Base-by-base conservation (phyloP, 2,329 filamentous ascomycete species). In the Hypoxylon sp. region DNA sequence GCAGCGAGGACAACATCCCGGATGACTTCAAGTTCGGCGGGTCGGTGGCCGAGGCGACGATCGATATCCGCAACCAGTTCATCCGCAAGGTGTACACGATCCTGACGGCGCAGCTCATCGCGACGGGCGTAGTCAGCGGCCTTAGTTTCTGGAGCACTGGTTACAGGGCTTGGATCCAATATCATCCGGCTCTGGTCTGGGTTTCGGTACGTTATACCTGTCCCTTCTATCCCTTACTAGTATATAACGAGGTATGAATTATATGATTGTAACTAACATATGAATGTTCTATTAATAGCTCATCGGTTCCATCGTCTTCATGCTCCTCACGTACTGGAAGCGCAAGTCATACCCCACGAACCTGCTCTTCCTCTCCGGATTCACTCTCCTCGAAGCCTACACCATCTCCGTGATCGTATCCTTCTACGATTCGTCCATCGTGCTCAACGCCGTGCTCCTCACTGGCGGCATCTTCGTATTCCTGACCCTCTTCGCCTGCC, bases 11-110 rank as follows among this genome's bases (percentile, higher is more conserved):
- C 81, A 96, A 97, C 76, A 78, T 98, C 46, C 95, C 95, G 1
- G 95, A 98, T 82, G 95, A 98, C 81, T 98, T 98, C 88, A 98
- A 97, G 92, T 98, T 97, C 77, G 96, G 95, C 73, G 94, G 94
- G 67, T 93, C 91, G 16, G 94, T 98, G 64, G 91, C 94, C 71
- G 96, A 98, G 83, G 95, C 93, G 48, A 97, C 94, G 19, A 85
- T 98, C 76, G 94, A 97, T 75, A 97, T 99, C 77, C 92, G 95
- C 73, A 97, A 97, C 89, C 92, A 96, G 81, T 99, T 97, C 80
- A 86, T 97, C 74, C 91, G 94, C 81, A 98, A 98, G 85, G 96
- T 99, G 77, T 99, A 99, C 82, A 91, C 94, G 63, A 99, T 99
- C 80, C 86, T 99, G 82, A 97, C 96, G n/a, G 89, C 93, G 54